These are phyloP conservation scores for Cordyceps pruinosa DNA, from an alignment of 2,329 filamentous ascomycete species.

Conservation along the genomic window DNA sequence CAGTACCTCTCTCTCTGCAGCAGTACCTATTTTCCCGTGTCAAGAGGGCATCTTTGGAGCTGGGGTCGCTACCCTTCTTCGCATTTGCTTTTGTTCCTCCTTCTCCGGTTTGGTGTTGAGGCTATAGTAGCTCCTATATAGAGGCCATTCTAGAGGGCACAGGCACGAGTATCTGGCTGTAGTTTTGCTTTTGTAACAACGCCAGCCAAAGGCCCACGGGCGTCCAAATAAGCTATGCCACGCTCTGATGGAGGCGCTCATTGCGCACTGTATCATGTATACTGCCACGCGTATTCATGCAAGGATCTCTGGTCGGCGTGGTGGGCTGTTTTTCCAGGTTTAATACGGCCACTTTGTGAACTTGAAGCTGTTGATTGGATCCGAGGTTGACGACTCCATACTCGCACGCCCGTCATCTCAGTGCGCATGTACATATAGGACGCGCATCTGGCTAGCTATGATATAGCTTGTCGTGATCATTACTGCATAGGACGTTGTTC, in stretches of 20 bases:
- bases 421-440: neutral
- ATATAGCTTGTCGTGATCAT: neutral
- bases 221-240: neutral
- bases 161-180: no score
- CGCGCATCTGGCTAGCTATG: neutral
- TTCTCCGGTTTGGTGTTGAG: no score
- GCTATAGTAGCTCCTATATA: no score
- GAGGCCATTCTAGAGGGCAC: no score
- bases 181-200: no score
- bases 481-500: neutral
- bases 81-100: no score
- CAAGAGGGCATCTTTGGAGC: no score
- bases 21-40: no score
- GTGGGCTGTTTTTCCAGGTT: constrained; percentile 4
- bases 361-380: neutral
- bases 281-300: neutral
- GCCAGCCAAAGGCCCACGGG: neutral
- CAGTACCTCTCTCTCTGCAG: no score
- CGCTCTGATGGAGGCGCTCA: neutral
- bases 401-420: neutral
- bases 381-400: neutral
- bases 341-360: constrained; percentile 1
- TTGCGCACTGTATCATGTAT: neutral
- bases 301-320: neutral
- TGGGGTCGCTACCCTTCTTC: no score